These are phyloP conservation scores for Malania oleifera DNA, from an alignment of 164 flowering plant species.

Conservation along the genomic window DNA sequence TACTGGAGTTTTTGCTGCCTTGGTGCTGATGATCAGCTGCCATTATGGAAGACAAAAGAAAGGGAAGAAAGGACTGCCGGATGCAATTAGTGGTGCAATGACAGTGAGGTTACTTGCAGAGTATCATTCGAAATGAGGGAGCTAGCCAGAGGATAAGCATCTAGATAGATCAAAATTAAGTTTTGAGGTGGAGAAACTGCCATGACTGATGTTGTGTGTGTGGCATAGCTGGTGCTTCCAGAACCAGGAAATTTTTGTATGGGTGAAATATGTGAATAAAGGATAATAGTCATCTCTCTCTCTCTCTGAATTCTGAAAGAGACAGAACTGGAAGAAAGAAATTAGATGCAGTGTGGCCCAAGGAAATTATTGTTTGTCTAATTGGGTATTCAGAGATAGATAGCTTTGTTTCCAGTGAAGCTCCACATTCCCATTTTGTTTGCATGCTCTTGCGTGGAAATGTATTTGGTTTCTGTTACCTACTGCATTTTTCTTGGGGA, in stretches of 20 bases:
- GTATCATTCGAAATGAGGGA: neutral
- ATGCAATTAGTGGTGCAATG: neutral
- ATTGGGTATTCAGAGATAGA: no score
- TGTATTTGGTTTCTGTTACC: no score
- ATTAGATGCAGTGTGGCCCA: conserved; percentile 11
- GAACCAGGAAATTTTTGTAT: conserved; percentile 17
- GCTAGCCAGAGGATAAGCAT: conserved; percentile 6
- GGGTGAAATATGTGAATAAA: conserved; percentile 26
- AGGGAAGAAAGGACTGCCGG: neutral
- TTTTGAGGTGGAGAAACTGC: conserved; percentile 35
- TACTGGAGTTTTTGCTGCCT: conserved; percentile 43
- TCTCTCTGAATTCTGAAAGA: neutral
- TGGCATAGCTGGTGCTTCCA: conserved; percentile 21
- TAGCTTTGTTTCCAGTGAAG: no score
- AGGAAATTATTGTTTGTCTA: conserved; percentile 6
- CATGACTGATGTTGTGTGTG: conserved; percentile 11
- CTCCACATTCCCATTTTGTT: no score
- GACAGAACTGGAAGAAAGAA: conserved; percentile 15
- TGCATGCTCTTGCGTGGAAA: no score
- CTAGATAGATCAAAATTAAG: conserved; percentile 1
- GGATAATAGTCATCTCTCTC: conserved; percentile 8
- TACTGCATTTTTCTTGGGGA: no score
- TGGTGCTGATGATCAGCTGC: conserved; percentile 18
- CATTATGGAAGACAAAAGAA: conserved; percentile 12
- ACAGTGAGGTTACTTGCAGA: neutral